Conservation (phyloP, 169 alveolate genomes). For the Amoebophrya sp. region DNA sequence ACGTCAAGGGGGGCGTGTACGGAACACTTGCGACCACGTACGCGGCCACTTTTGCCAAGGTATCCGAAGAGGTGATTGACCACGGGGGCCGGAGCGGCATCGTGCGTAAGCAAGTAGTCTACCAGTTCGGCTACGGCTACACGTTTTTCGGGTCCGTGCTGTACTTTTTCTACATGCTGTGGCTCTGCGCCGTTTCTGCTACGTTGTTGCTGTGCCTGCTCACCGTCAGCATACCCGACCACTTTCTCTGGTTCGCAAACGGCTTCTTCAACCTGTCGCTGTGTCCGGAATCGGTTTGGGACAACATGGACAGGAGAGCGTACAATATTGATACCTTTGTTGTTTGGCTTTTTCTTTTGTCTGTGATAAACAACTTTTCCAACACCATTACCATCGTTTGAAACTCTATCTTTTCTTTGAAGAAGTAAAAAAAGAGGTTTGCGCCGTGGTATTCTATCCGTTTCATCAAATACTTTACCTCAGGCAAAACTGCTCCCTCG, state of each 20-base stretch:
- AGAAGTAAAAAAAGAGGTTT: too few relatives aligned
- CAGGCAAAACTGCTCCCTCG: too few relatives aligned
- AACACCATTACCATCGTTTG: too few relatives aligned
- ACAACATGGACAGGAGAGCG: not conserved
- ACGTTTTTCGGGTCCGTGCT: not conserved
- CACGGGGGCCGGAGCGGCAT: conserved; percentile 3
- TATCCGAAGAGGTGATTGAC: not conserved
- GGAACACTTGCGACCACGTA: not conserved
- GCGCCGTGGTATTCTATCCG: too few relatives aligned
- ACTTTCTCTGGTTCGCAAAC: not conserved
- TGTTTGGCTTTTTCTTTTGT: too few relatives aligned
- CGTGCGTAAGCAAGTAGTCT: not conserved
- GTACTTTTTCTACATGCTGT: not conserved
- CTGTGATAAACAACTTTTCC: too few relatives aligned
- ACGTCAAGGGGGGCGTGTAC: not conserved
- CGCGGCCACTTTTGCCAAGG: not conserved
- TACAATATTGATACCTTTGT: too few relatives aligned
- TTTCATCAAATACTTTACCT: too few relatives aligned
- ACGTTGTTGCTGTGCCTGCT: not conserved
- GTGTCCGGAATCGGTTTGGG: not conserved
- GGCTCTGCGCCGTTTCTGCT: not conserved
- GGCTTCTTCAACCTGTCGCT: not conserved
- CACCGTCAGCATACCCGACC: not conserved
- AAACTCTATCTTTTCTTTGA: too few relatives aligned
- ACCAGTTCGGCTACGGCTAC: conserved; percentile 20